These are phyloP conservation scores for Apiospora marii DNA, from an alignment of 2,329 filamentous ascomycete genomes.

Conservation along the genomic window DNA sequence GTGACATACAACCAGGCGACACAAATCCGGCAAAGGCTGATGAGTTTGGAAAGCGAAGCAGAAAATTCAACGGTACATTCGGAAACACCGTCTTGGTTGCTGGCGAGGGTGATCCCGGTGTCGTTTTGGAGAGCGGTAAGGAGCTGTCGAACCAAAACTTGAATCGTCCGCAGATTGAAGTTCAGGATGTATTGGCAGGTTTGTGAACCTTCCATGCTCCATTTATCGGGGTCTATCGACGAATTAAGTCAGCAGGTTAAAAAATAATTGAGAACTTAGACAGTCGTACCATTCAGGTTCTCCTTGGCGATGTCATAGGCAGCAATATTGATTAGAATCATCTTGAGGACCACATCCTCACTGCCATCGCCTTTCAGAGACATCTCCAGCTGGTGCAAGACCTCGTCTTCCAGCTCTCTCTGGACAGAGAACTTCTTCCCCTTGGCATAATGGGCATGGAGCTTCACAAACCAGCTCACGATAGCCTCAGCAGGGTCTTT, in stretches of 20 bases:
- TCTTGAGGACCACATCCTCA: conserved; percentile 75
- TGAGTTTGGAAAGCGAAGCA: conserved; percentile 49
- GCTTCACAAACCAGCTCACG: conserved; percentile 81
- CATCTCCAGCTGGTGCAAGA: conserved; percentile 78
- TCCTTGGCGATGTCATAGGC: conserved; percentile 77
- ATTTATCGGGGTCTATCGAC: conserved; percentile 49
- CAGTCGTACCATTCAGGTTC: conserved; percentile 62
- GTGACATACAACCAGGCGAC: conserved; percentile 61
- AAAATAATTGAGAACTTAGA: background rate
- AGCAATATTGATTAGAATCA: conserved; percentile 85
- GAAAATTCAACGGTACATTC: conserved; percentile 44
- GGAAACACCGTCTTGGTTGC: conserved; percentile 32
- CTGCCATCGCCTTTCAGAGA: conserved; percentile 71
- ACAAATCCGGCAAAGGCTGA: conserved; percentile 62
- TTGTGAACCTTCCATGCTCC: conserved; percentile 52
- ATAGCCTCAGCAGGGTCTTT: conserved; percentile 70
- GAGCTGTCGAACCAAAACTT: conserved; percentile 74
- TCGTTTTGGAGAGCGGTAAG: conserved; percentile 71
- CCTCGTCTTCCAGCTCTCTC: conserved; percentile 84
- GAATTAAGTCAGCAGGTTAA: conserved; percentile 5
- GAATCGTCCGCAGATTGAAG: conserved; percentile 81
- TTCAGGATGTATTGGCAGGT: conserved; percentile 73
- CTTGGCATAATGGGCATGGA: conserved; percentile 85
- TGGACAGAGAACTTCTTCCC: conserved; percentile 78
- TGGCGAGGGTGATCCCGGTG: conserved; percentile 34